Conservation (phyloP, 2,329 filamentous ascomycete species). For the Ophiostoma quercus region DNA sequence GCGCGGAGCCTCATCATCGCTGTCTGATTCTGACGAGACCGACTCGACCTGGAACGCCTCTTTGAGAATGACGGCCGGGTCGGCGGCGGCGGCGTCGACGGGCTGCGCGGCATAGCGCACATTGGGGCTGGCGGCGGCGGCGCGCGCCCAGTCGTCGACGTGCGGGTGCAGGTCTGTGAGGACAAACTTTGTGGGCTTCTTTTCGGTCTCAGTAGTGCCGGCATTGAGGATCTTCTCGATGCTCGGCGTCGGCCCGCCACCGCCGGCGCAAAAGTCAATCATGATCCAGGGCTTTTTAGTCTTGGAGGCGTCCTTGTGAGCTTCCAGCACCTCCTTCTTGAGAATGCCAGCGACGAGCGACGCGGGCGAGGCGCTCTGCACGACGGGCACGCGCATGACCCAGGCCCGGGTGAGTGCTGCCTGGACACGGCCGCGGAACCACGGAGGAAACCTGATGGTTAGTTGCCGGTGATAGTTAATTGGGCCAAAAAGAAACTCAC, state of each 20-base stretch:
- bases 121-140: constrained; percentile 48
- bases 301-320: constrained; percentile 27
- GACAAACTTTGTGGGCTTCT: constrained; percentile 45
- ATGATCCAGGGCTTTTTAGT: constrained; percentile 49
- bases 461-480: background rate
- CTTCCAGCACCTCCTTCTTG: constrained; percentile 26
- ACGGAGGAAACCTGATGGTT: constrained; percentile 56
- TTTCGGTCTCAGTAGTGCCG: background rate
- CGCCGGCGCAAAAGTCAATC: constrained; percentile 72
- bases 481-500: constrained; percentile 37
- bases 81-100: constrained; percentile 61
- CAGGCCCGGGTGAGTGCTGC: constrained; percentile 59
- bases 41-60: constrained; percentile 22
- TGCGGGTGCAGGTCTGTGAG: constrained; percentile 64
- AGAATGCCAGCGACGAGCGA: constrained; percentile 56
- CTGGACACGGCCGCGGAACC: constrained; percentile 60
- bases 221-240: constrained; percentile 58
- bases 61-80: constrained; percentile 42
- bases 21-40: background rate
- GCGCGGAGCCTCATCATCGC: background rate
- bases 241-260: constrained; percentile 62
- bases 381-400: constrained; percentile 53
- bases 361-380: constrained; percentile 55
- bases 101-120: constrained; percentile 55
- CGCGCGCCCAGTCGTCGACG: constrained; percentile 52